Evolutionary conservation across 2,329 filamentous ascomycete genomes (phyloP).

Genomic region (Onygenales sp.): DNA sequence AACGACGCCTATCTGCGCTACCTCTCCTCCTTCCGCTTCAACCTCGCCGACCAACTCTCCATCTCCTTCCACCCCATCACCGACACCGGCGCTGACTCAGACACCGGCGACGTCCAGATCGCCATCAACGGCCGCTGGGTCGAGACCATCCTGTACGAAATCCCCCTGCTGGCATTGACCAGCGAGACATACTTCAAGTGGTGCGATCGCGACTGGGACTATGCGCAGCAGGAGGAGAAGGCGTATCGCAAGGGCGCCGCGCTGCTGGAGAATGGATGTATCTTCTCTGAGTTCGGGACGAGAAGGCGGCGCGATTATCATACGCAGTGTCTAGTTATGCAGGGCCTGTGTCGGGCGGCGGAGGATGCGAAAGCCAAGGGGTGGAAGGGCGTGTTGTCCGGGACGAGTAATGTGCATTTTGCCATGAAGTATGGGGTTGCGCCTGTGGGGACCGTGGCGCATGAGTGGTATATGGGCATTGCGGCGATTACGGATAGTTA

Average conservation of each 20-base stretch:
- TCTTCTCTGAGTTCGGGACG: conserved; percentile 90
- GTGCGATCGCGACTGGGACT: conserved; percentile 85
- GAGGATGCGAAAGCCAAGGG: conserved; percentile 58
- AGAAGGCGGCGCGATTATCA: conserved; percentile 84
- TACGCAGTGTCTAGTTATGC: conserved; percentile 85
- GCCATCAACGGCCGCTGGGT: conserved; percentile 76
- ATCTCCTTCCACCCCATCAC: conserved; percentile 51
- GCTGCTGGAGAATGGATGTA: conserved; percentile 72
- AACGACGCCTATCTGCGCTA: conserved; percentile 68
- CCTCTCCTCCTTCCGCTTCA: conserved; percentile 70
- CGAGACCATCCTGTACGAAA: conserved; percentile 96
- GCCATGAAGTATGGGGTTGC: conserved; percentile 83
- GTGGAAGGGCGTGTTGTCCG: conserved; percentile 63
- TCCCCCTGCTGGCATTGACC: conserved; percentile 80
- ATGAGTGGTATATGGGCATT: conserved; percentile 99
- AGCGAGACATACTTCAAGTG: conserved; percentile 98
- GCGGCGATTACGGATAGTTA: conserved; percentile 87
- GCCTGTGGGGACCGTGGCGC: conserved; percentile 82
- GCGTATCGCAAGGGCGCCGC: conserved; percentile 71
- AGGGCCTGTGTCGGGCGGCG: conserved; percentile 70
- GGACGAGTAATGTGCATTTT: conserved; percentile 94
- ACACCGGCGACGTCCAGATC: conserved; percentile 67
- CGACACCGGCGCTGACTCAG: conserved; percentile 54
- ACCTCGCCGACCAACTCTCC: conserved; percentile 68
- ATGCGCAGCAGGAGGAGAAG: conserved; percentile 75